Evolutionary conservation across 2,329 filamentous ascomycete species (phyloP).

Genomic region (Clonostachys rosea): DNA sequence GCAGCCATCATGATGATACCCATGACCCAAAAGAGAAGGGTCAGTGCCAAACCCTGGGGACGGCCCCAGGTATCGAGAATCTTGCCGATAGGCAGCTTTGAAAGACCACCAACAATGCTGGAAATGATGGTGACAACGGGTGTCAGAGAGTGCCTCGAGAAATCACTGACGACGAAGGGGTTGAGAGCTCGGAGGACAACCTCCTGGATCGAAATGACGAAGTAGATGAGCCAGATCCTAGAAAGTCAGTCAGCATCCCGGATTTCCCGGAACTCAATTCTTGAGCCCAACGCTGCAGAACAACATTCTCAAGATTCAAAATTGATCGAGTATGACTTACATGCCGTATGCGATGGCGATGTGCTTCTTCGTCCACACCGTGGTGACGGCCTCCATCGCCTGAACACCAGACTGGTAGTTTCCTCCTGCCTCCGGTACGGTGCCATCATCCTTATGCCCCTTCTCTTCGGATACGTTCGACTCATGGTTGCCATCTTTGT

Average conservation of each 20-base stretch:
- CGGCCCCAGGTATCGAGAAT: constrained; percentile 62
- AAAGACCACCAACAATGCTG: constrained; percentile 48
- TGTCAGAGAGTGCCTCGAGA: constrained; percentile 43
- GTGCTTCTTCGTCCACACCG: constrained; percentile 30
- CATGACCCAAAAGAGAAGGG: constrained; percentile 40
- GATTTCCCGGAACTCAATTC: constrained; percentile 17
- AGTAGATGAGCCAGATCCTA: constrained; percentile 13
- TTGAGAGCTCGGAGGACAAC: constrained; percentile 24
- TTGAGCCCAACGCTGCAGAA: not conserved
- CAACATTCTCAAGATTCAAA: too few relatives aligned
- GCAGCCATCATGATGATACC: constrained; percentile 62
- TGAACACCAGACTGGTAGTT: constrained; percentile 30
- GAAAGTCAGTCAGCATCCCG: too few relatives aligned
- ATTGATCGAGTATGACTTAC: constrained; percentile 21
- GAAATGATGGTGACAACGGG: constrained; percentile 48
- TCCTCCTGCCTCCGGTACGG: too few relatives aligned
- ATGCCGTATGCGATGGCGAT: constrained; percentile 35
- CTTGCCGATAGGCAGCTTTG: constrained; percentile 61
- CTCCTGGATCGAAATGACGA: constrained; percentile 11
- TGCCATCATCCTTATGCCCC: too few relatives aligned
- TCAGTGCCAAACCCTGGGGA: constrained; percentile 53
- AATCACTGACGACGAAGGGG: constrained; percentile 41
- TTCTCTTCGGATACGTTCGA: constrained; percentile 8
- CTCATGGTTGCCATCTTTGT: too few relatives aligned
- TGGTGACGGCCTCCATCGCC: constrained; percentile 40